Evolutionary conservation across 208 protist species (phyloP), one percentile per base, ranked within the genome.

Genomic region (Jaenimonas drosophilae): DNA sequence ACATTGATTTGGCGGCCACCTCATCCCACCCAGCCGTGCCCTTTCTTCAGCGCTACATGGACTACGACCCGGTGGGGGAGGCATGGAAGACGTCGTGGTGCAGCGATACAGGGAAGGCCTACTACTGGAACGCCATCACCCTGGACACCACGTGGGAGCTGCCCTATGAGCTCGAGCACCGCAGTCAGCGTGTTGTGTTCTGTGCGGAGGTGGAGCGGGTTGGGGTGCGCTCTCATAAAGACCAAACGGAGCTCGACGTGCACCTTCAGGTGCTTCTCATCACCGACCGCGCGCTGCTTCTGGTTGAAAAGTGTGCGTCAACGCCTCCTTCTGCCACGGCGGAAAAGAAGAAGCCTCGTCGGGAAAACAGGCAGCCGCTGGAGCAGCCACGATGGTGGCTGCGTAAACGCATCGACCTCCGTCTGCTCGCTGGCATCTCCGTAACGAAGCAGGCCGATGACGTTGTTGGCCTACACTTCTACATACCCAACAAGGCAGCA

Each of bases 331-430:
- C n/a, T n/a, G n/a, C n/a, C n/a, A n/a, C n/a, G n/a, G n/a, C n/a
- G n/a, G n/a, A n/a, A n/a, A n/a, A n/a, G n/a, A n/a, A n/a, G n/a
- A 6, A 48, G 11, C 11, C 25, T 7, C 16, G 20, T 7, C 11
- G 20, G 42, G 11, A 17, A 29, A 39, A 49, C 16, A 6, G 6
- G 14, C 26, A 52, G 24, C 45, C 57, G 16, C 11, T 20, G 7
- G 9, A 26, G 6, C 20, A 41, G 27, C 49, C 38, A 25, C 49
- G 27, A 36, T 39, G 25, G n/a, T 20, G 38, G 9, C 45, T 87
- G 6, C 54, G 70, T 16, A 87, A 86, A 39, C 70, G 74, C 5
- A 41, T 92, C 17, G 75, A 84, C 48, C 25, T 92, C 34, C 72
- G 76, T 4, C 64, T 84, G 1, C 59, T 92, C 12, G 52, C 63